Conservation (phyloP, 805 yeast genomes). For the Maudiozyma bulderi region DNA sequence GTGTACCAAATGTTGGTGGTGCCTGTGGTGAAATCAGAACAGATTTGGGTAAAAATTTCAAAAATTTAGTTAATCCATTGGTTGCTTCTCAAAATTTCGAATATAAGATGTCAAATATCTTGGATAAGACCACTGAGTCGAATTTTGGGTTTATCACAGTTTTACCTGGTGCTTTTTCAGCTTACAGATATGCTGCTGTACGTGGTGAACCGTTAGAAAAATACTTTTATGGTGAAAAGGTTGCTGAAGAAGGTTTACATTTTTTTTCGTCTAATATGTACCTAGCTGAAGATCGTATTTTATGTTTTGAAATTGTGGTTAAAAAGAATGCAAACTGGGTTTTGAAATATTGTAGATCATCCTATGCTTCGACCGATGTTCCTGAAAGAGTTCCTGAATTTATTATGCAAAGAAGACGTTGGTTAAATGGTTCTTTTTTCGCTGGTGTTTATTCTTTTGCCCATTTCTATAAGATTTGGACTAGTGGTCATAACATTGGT, state of each 20-base stretch:
- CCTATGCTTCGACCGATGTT: constrained; percentile 91
- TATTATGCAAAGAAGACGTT: constrained; percentile 85
- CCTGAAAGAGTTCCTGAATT: constrained; percentile 83
- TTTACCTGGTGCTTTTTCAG: constrained; percentile 94
- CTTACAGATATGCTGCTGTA: constrained; percentile 78
- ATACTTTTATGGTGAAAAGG: constrained; percentile 85
- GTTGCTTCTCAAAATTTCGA: constrained; percentile 97
- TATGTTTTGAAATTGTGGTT: constrained; percentile 93
- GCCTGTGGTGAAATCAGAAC: constrained; percentile 97
- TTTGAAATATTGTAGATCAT: constrained; percentile 75
- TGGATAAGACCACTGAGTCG: constrained; percentile 93
- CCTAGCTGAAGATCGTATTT: constrained; percentile 89
- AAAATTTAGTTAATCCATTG: constrained; percentile 63
- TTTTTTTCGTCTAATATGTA: constrained; percentile 94
- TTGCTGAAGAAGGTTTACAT: constrained; percentile 58
- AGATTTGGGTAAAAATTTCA: constrained; percentile 55
- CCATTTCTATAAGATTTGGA: constrained; percentile 70
- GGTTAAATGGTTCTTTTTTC: constrained; percentile 95
- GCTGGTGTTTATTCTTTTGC: constrained; percentile 83
- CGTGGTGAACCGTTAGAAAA: constrained; percentile 79
- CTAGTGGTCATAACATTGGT: constrained; percentile 57
- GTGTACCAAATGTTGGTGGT: constrained; percentile 78
- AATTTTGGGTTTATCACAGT: constrained; percentile 92
- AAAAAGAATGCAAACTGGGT: constrained; percentile 66
- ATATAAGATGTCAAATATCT: constrained; percentile 87